These are phyloP conservation scores for Eucalyptus regnans DNA, from an alignment of 345 rosid genomes.

Conservation along the genomic window DNA sequence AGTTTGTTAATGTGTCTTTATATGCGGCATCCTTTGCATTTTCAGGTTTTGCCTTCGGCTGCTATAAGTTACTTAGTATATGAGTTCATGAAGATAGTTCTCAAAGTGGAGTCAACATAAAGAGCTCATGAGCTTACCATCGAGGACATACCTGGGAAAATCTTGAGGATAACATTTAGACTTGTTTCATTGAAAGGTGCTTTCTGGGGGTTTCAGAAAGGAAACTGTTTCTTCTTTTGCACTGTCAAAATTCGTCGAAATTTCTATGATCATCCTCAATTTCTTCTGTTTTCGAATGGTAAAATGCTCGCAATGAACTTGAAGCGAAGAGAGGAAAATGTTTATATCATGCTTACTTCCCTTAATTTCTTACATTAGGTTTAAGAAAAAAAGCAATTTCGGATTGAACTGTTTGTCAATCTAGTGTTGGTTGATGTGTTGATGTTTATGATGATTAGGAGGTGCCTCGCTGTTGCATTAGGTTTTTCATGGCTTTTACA, in stretches of 20 bases:
- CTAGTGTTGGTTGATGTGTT: not conserved
- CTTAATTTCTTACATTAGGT: not conserved
- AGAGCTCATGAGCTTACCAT: not conserved
- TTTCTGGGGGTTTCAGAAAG: not conserved
- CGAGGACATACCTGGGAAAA: not conserved
- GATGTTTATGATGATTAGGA: not conserved
- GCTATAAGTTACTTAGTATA: slow-evolving; percentile 80
- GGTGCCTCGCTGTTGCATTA: not conserved
- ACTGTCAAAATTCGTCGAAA: not conserved
- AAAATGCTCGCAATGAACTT: not conserved
- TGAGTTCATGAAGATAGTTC: slow-evolving; percentile 85
- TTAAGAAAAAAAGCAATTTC: not conserved
- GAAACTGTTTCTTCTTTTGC: not conserved
- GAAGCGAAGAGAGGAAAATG: not conserved
- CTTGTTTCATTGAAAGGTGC: not conserved
- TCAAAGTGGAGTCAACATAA: slow-evolving; percentile 55
- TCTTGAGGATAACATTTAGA: not conserved
- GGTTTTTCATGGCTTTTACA: not conserved
- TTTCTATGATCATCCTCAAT: not conserved
- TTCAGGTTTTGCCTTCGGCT: slow-evolving; percentile 88
- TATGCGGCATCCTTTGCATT: not conserved
- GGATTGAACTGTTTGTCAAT: not conserved
- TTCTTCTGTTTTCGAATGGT: not conserved
- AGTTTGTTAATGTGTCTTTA: not conserved
- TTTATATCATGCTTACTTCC: not conserved